Base-by-base conservation (phyloP, 1,284 basidiomycete species). In the Lignosus rhinocerotis region DNA sequence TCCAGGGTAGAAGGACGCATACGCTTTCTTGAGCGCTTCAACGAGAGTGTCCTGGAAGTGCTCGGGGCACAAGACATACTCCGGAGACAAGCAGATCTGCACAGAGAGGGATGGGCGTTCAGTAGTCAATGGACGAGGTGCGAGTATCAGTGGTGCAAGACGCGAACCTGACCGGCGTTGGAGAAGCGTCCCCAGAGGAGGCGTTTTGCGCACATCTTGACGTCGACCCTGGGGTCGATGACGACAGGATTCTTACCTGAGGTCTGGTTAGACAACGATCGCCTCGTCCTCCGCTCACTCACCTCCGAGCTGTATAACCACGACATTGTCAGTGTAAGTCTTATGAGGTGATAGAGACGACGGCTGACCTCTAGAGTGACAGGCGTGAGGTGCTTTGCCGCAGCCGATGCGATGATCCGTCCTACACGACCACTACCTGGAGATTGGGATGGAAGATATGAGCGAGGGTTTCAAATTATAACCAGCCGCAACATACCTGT, bases 381-480 rank as follows among this genome's bases (percentile, higher is more conserved):
- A 0, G 95, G 93, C 0, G 93, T 93, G 17, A 97, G 76, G 55
- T 88, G 86, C 73, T 95, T 91, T 9, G 92, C 94, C 3, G 94
- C 94, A 0, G 95, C 94, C 0, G 80, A 75, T 8, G 90, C 86
- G 10, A 98, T 84, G 59, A 97, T 86, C 65, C 80, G 85, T 0
- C 83, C 95, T 6, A 97, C 87, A 17, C 87, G 86, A 8, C 84
- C 87, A 31, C 84, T 87, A 62, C 90, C 89, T 80, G 68, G n/a
- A 17, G 10, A 19, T 12, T 2, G 48, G 17, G 12, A 12, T 41
- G 10, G 12, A 1, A 11, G 31, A 25, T 3, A 31, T 5, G 2
- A 19, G 11, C 14, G 7, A 32, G 49, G 8, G 12, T 8, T 14
- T 25, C 30, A 9, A 7, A 30, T 8, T 9, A 5, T 12, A 1